phyloP scores from a whole-genome alignment of 1,284 basidiomycete genomes.

The Cystobasidium slooffiae region DNA sequence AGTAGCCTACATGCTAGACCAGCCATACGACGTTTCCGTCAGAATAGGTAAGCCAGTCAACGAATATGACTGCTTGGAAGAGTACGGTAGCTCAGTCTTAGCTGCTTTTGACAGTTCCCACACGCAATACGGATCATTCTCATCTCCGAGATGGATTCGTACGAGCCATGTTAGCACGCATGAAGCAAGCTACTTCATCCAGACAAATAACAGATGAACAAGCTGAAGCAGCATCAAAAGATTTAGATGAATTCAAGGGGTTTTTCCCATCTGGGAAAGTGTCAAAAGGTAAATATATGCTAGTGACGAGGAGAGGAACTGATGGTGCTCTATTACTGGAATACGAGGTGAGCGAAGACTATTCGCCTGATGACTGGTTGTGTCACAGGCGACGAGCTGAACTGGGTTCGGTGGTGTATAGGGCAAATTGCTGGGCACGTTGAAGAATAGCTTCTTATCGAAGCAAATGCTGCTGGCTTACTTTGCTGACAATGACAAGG shows the following conservation, averaged over 20 bases:
- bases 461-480: slow-evolving; percentile 59
- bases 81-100: slow-evolving; percentile 48
- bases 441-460: slow-evolving; percentile 57
- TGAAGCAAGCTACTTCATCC: slow-evolving; percentile 60
- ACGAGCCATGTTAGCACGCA: slow-evolving; percentile 70
- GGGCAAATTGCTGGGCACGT: slow-evolving; percentile 57
- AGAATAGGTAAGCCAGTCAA: slow-evolving; percentile 66
- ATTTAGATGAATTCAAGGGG: slow-evolving; percentile 57
- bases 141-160: slow-evolving; percentile 84
- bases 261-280: slow-evolving; percentile 60
- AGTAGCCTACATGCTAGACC: slow-evolving; percentile 68
- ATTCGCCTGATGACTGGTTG: neutral
- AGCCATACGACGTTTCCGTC: slow-evolving; percentile 67
- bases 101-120: slow-evolving; percentile 66
- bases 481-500: slow-evolving; percentile 57
- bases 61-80: slow-evolving; percentile 15
- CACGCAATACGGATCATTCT: slow-evolving; percentile 74
- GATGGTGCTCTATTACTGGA: slow-evolving; percentile 56
- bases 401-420: slow-evolving; percentile 44
- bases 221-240: slow-evolving; percentile 39
- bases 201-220: slow-evolving; percentile 31
- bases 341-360: slow-evolving; percentile 54
- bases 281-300: slow-evolving; percentile 60
- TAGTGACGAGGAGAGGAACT: slow-evolving; percentile 55
- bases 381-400: neutral